Evolutionary conservation across 345 rosid species (phyloP).

Genomic region (Salix udensis): DNA sequence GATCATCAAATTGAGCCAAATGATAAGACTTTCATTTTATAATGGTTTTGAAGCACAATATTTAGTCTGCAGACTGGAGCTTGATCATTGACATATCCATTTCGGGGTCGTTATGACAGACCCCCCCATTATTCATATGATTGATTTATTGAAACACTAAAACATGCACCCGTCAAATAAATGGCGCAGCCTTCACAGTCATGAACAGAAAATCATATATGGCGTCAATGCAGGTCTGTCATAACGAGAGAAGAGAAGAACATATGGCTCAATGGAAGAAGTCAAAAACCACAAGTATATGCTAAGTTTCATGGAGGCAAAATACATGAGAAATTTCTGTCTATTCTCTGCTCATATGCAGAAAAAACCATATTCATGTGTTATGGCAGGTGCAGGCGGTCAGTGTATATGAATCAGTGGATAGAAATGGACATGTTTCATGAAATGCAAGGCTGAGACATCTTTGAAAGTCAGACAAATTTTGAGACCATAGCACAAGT

Average conservation of each 20-base stretch:
- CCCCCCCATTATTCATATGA: too few species aligned
- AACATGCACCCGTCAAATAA: not conserved
- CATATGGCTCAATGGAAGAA: not conserved
- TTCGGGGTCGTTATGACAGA: too few species aligned
- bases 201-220: not conserved
- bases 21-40: too few species aligned
- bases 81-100: too few species aligned
- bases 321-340: not conserved
- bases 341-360: not conserved
- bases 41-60: too few species aligned
- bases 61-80: too few species aligned
- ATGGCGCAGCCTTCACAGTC: not conserved
- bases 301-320: not conserved
- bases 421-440: too few species aligned
- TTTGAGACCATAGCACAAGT: not conserved
- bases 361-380: not conserved
- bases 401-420: too few species aligned
- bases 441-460: not conserved
- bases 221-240: too few species aligned
- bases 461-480: not conserved
- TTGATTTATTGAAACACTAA: not conserved
- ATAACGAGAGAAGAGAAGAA: too few species aligned
- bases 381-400: not conserved
- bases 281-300: not conserved
- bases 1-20: too few species aligned